These are phyloP conservation scores for Polymyxa betae DNA, from an alignment of 208 protist species.

Conservation along the genomic window DNA sequence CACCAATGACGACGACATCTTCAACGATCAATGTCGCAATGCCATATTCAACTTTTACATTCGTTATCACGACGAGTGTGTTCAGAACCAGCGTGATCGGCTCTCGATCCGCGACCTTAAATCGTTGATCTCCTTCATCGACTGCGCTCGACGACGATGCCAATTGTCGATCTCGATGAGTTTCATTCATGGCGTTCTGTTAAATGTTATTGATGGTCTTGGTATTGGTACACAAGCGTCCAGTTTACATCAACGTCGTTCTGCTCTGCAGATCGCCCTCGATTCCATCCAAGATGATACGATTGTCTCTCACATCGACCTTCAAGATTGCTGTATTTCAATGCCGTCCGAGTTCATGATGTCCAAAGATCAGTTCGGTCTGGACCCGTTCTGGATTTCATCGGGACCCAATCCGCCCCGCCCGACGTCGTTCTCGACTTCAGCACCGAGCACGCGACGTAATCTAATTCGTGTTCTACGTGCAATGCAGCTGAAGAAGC, in stretches of 20 bases:
- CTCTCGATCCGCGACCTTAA: conserved; percentile 88
- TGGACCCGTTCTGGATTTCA: conserved; percentile 61
- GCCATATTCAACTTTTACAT: neutral
- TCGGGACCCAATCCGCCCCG: conserved; percentile 57
- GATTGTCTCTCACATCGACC: neutral
- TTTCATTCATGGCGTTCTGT: conserved; percentile 17
- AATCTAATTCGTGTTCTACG: conserved; percentile 95
- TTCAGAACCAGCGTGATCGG: neutral
- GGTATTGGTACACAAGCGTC: neutral
- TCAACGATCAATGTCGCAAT: neutral
- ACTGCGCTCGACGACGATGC: neutral
- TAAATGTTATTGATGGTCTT: conserved; percentile 35
- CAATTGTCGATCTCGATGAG: neutral
- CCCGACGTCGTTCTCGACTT: conserved; percentile 79
- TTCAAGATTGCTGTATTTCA: neutral
- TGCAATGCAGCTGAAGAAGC: conserved; percentile 82
- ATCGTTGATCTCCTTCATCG: conserved; percentile 75
- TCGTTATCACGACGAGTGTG: conserved; percentile 40
- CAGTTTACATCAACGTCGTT: neutral
- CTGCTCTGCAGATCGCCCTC: neutral
- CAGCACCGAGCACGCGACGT: conserved; percentile 87
- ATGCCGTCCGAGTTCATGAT: no score
- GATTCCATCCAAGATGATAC: neutral
- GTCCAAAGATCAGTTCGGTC: conserved; percentile 37
- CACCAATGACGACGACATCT: neutral